Percentiles rank a stretch among this genome's conserved stretches.
Evolutionary conservation across 1,139 yeast genomes (phyloP).

Genomic region (Debaryomyces sp.): DNA sequence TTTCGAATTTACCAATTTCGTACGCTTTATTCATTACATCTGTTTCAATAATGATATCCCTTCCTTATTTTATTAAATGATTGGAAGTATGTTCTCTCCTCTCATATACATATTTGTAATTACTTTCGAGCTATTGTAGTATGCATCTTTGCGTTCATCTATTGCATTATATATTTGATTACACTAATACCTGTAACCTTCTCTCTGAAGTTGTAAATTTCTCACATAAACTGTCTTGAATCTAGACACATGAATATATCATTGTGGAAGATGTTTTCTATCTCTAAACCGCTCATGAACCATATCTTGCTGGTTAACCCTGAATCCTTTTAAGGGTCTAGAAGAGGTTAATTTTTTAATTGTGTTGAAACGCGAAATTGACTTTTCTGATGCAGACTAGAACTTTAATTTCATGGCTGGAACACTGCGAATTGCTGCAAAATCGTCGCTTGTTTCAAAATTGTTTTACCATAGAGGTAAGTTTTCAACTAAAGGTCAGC

Average conservation of each 20-base stretch:
- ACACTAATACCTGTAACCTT: no score
- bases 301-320: background rate
- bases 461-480: background rate
- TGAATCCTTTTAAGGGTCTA: background rate
- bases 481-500: background rate
- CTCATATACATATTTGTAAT: background rate
- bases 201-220: background rate
- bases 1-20: background rate
- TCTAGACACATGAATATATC: background rate
- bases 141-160: constrained; percentile 23
- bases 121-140: background rate
- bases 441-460: background rate
- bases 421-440: background rate
- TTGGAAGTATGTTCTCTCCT: background rate
- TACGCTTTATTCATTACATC: background rate
- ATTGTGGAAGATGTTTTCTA: no score
- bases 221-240: background rate
- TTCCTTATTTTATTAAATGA: background rate
- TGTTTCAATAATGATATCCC: background rate
- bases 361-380: background rate
- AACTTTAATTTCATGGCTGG: background rate
- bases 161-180: no score
- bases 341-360: background rate
- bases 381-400: background rate
- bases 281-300: background rate